Evolutionary conservation across 164 flowering plant species (phyloP).

Genomic region (Paratinospora sagittata): DNA sequence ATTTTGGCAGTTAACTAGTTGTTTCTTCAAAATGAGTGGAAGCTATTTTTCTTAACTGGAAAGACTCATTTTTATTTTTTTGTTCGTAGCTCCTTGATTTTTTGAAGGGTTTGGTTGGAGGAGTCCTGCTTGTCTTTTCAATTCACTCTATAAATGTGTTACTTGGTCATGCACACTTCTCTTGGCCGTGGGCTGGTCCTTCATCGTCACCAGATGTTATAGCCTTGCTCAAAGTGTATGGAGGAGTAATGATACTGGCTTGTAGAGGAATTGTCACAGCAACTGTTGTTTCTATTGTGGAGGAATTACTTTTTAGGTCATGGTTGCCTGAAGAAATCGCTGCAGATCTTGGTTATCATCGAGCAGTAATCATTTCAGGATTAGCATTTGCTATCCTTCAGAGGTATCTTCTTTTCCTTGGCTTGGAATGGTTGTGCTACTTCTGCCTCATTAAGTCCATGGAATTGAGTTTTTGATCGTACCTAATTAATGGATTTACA

Average conservation of each 20-base stretch:
- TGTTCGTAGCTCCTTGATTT: conserved; percentile 53
- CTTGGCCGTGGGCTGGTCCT: conserved; percentile 39
- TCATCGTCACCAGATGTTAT: conserved; percentile 29
- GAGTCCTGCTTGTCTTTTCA: conserved; percentile 47
- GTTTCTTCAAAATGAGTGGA: neutral
- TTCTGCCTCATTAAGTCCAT: neutral
- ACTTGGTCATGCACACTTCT: conserved; percentile 55
- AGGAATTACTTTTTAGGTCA: conserved; percentile 86
- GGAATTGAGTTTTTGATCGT: neutral
- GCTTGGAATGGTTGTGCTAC: neutral
- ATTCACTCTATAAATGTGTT: conserved; percentile 50
- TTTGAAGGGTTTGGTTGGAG: conserved; percentile 59
- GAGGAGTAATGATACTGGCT: conserved; percentile 35
- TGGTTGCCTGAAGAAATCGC: conserved; percentile 91
- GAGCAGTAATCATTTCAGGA: conserved; percentile 73
- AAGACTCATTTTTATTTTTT: conserved; percentile 8
- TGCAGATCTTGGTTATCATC: conserved; percentile 64
- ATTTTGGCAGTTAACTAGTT: neutral
- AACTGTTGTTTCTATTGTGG: conserved; percentile 50
- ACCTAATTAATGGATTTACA: neutral
- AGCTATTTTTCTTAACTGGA: neutral
- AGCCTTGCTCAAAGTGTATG: conserved; percentile 39
- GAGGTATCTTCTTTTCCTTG: conserved; percentile 37
- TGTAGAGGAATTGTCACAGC: conserved; percentile 58
- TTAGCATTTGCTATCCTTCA: conserved; percentile 68